Base-by-base conservation (phyloP, 2,329 filamentous ascomycete species). In the Fusarium transvaalense region DNA sequence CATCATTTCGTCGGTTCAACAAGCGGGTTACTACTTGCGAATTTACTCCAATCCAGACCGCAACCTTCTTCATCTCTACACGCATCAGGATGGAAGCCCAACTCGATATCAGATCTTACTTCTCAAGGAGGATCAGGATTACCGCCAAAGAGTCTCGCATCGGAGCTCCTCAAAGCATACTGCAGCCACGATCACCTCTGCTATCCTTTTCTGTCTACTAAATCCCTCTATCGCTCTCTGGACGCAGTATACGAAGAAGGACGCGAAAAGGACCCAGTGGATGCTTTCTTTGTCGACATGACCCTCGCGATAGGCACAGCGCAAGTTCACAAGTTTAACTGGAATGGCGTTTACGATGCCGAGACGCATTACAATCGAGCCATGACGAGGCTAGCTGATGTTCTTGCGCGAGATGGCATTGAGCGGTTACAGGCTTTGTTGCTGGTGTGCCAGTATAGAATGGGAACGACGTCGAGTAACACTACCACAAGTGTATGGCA, bases 241-340 rank as follows among this genome's bases (percentile, higher is more conserved):
- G 73, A 78, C 9, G 66, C 66, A 0, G 72, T 80, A 2, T 79
- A 81, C 25, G 71, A 75, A 32, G 69, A 77, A 6, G 17, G 45
- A 0, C 62, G 51, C 3, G 51, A 68, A 6, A 71, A 69, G 10
- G 64, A 75, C 0, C 56, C 67, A 4, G 76, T 76, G 13, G 78
- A 81, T 25, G 75, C 75, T 0, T 83, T 83, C 59, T 70, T 82
- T 4, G 75, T 83, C 35, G 77, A 83, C 61, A 82, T 83, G 78
- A 74, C 79, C 0, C 69, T 83, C 1, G 82, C 82, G 10, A 83
- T 83, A 38, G 79, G 79, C 2, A 82, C 78, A 0, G 78, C 80
- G 0, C 80, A 81, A 41, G 77, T 81, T 7, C 78, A 79, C 61
- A 83, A 82, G 64, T 80, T 81, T 46, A 79, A 83, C 38, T 83